Percentiles rank a stretch among this genome's conserved stretches.
These are phyloP conservation scores for Rhizopus delemar DNA, from an alignment of 371 early-diverging fungal genomes.

Conservation along the genomic window DNA sequence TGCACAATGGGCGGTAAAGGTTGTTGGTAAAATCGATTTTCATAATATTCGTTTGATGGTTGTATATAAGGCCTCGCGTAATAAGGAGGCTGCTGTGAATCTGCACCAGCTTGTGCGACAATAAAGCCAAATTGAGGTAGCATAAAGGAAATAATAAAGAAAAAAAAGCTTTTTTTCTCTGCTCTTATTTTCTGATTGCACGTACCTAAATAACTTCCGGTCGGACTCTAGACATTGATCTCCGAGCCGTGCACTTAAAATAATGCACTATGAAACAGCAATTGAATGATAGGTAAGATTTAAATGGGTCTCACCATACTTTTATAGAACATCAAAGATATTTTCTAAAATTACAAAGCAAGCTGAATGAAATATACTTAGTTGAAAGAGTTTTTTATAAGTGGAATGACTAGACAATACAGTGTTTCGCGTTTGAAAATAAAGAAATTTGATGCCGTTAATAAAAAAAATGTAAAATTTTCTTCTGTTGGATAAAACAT, in stretches of 20 bases:
- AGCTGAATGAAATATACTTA: too few relatives aligned
- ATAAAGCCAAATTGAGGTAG: slow-evolving; percentile 21
- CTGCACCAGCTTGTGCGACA: slow-evolving; percentile 21
- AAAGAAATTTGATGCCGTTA: background rate
- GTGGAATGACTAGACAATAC: too few relatives aligned
- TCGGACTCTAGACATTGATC: too few relatives aligned
- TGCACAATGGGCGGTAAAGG: slow-evolving; percentile 2
- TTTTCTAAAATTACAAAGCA: too few relatives aligned
- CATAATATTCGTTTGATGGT: slow-evolving; percentile 1
- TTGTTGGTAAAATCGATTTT: slow-evolving; percentile 15
- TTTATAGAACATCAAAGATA: too few relatives aligned
- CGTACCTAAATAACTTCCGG: background rate
- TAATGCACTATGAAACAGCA: too few relatives aligned
- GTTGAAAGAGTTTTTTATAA: too few relatives aligned
- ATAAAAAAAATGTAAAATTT: too few relatives aligned
- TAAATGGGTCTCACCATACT: too few relatives aligned
- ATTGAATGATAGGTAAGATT: too few relatives aligned
- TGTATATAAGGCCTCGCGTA: slow-evolving; percentile 5
- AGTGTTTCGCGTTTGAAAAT: slow-evolving; percentile 3
- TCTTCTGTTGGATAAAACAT: too few relatives aligned
- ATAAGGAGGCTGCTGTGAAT: slow-evolving; percentile 17
- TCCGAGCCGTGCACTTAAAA: too few relatives aligned
- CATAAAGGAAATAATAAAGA: slow-evolving; percentile 4
- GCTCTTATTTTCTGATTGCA: background rate
- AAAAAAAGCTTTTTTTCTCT: slow-evolving; percentile 6